phyloP scores from a whole-genome alignment of 305 asterid species.

The Fraxinus floribunda region DNA sequence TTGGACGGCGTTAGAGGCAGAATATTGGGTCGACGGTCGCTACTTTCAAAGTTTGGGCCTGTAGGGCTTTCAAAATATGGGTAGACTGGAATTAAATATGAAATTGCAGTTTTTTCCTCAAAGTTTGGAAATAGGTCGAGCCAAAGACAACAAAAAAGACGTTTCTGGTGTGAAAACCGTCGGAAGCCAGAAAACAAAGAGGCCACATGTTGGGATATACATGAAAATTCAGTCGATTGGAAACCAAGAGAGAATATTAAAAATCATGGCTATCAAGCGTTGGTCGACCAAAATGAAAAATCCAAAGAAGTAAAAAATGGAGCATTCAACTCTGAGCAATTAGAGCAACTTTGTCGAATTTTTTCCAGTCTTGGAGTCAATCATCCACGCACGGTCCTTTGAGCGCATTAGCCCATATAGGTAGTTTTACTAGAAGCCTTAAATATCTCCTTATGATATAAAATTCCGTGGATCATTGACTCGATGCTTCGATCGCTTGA shows the following conservation, averaged over 20 bases:
- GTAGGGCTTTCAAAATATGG: background rate
- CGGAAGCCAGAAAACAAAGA: background rate
- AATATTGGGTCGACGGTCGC: background rate
- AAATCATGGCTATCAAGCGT: background rate
- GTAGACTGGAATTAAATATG: background rate
- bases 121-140: background rate
- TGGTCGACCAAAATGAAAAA: background rate
- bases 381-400: background rate
- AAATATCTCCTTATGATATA: background rate
- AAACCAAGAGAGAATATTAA: background rate
- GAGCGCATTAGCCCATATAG: background rate
- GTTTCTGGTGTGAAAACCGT: background rate
- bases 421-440: background rate
- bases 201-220: background rate
- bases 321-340: background rate
- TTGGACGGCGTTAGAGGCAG: background rate
- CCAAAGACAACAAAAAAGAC: background rate
- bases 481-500: background rate
- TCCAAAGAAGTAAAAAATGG: background rate
- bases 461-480: background rate
- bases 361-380: background rate
- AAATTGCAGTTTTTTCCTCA: background rate
- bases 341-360: background rate
- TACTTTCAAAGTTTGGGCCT: background rate
- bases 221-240: background rate